These are phyloP conservation scores for Hondaea fermentalgiana DNA, from an alignment of 108 stramenopile species.

Conservation along the genomic window DNA sequence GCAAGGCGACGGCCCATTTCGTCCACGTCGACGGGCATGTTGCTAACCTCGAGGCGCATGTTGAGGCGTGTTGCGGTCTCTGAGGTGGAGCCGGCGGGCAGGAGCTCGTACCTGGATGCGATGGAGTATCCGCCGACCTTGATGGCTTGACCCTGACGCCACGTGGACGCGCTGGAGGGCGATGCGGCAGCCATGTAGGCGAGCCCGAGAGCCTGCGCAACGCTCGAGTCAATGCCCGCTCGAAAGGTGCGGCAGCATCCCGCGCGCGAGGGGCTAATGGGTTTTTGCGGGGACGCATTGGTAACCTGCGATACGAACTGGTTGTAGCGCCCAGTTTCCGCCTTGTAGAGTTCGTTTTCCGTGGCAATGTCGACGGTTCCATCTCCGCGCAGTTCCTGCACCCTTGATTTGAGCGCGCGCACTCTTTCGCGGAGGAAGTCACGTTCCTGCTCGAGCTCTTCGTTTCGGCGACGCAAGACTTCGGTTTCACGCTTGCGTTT, in stretches of 20 bases:
- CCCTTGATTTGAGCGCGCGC: neutral
- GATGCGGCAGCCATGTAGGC: neutral
- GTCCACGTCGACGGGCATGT: neutral
- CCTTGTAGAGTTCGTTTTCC: neutral
- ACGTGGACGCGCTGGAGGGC: neutral
- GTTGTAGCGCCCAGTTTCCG: neutral
- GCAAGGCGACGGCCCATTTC: neutral
- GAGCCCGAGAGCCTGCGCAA: conserved; percentile 4
- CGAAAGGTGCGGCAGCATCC: neutral
- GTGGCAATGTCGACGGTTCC: neutral
- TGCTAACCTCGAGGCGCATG: neutral
- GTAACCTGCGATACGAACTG: neutral
- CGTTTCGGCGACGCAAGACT: neutral
- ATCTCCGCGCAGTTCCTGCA: neutral
- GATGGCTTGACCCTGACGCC: neutral
- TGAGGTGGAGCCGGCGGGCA: neutral
- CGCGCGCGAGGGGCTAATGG: neutral
- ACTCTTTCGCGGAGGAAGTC: neutral
- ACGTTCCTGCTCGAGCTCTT: neutral
- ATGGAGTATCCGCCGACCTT: neutral
- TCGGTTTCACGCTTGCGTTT: neutral
- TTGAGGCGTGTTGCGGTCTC: neutral
- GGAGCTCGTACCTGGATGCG: neutral
- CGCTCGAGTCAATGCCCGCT: neutral
- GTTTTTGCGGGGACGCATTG: neutral